These are phyloP conservation scores for Pseudoturritis turrita DNA, from an alignment of 345 rosid species.

Conservation along the genomic window DNA sequence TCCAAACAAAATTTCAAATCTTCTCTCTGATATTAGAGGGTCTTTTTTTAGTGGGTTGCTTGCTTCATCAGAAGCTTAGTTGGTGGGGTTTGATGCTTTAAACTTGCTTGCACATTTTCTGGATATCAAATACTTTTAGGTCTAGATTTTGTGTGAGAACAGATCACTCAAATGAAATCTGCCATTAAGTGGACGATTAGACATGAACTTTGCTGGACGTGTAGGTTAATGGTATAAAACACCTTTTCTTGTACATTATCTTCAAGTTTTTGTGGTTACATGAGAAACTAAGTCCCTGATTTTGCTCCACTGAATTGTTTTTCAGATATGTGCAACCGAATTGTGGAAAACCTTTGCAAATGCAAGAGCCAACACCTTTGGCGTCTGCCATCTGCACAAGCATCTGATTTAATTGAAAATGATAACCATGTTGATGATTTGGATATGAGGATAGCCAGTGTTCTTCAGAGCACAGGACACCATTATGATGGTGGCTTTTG, in stretches of 20 bases:
- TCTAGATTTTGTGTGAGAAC: neutral
- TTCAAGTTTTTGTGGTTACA: neutral
- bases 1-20: neutral
- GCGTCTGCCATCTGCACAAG: slow-evolving; percentile 53
- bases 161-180: neutral
- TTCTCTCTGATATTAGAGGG: neutral
- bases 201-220: neutral
- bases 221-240: slow-evolving; percentile 7
- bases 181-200: neutral
- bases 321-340: slow-evolving; percentile 80
- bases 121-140: neutral
- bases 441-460: slow-evolving; percentile 85
- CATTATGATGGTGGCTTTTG: slow-evolving; percentile 86
- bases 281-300: slow-evolving; percentile 5
- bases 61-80: neutral
- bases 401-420: slow-evolving; percentile 48
- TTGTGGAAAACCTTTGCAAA: slow-evolving; percentile 79
- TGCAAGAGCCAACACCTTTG: slow-evolving; percentile 64
- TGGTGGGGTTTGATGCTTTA: neutral
- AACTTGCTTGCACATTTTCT: neutral
- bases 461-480: slow-evolving; percentile 94
- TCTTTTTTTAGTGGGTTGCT: neutral
- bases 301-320: neutral
- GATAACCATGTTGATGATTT: slow-evolving; percentile 64
- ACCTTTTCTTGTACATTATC: neutral